Conservation (phyloP, 768 basidiomycete genomes). For the Mycena maculata region DNA sequence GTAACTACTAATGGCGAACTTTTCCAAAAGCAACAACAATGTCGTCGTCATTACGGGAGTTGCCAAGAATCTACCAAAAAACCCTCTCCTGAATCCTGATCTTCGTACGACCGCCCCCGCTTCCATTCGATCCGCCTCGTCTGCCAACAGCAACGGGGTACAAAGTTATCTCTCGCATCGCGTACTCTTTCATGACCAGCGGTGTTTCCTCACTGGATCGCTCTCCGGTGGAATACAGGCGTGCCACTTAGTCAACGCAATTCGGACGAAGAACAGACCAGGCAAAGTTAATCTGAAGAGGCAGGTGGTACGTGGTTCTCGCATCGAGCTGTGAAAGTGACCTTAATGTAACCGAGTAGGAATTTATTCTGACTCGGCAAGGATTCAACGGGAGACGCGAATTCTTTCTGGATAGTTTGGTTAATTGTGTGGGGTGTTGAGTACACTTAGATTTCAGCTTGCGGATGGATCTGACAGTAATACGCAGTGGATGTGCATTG, state of each 20-base stretch:
- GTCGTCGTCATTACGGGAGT: not conserved
- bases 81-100: not conserved
- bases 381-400: not conserved
- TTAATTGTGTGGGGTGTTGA: not conserved
- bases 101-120: not conserved
- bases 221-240: not conserved
- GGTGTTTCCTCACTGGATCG: not conserved
- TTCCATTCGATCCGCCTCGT: not conserved
- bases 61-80: not conserved
- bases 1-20: too few relatives aligned
- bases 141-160: not conserved
- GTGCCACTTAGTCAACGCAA: not conserved
- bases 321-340: not conserved
- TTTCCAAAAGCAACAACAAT: not conserved
- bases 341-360: not conserved
- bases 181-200: not conserved
- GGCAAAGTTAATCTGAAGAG: not conserved
- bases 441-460: not conserved
- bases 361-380: not conserved
- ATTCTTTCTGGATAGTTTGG: not conserved
- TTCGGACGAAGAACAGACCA: not conserved
- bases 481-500: slow-evolving; percentile 8
- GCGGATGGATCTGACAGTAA: not conserved
- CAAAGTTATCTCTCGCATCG: not conserved
- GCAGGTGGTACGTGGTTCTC: not conserved